Evolutionary conservation across 805 yeast species (phyloP), one percentile per base, ranked within the genome.

Genomic region (Schwanniomyces vanrijiae): DNA sequence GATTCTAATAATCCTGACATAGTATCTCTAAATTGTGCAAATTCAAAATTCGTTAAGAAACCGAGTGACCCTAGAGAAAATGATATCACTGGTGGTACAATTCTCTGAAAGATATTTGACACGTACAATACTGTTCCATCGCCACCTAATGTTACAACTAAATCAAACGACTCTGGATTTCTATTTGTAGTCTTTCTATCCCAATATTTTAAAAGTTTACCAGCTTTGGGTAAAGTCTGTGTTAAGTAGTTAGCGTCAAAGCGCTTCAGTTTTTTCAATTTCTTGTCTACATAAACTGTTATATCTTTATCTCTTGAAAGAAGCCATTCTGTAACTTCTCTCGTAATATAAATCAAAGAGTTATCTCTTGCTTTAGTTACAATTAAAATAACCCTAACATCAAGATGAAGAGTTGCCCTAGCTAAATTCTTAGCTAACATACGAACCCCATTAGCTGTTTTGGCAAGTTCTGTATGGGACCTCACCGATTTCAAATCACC

Each of bases 351-450:
- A 5, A 87, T 82, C 44, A 90, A 68, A 5, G 90, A 83, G 55
- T 86, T 84, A 61, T 90, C 97, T 45, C 95, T 76, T 1, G 95
- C 94, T 64, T 90, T 90, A n/a, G 96, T 90, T 16, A 90, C 90
- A 11, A 90, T 81, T 82, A 90, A 77, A 16, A 90, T 81, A 14
- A 88, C 81, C 39, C 78, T 77, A 16, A 87, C 83, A 46, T 85
- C 84, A 18, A 90, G 65, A 55, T 83, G 83, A 22, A 90, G 82
- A 3, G 87, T 84, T 3, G 91, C 88, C 53, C 81, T 81, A 44
- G 82, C 76, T 33, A 88, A 66, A 61, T 85, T 85, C 51, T 82
- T 83, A n/a, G 88, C 86, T 49, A 88, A 70, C 71, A 83, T 76
- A 40, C 94, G 74, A 5, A 88, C 91, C 2, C 90, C 90, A 60